Evolutionary conservation across 2,329 filamentous ascomycete genomes (phyloP), one percentile per base, ranked within the genome.

Genomic region (Hypoxylon sp.): DNA sequence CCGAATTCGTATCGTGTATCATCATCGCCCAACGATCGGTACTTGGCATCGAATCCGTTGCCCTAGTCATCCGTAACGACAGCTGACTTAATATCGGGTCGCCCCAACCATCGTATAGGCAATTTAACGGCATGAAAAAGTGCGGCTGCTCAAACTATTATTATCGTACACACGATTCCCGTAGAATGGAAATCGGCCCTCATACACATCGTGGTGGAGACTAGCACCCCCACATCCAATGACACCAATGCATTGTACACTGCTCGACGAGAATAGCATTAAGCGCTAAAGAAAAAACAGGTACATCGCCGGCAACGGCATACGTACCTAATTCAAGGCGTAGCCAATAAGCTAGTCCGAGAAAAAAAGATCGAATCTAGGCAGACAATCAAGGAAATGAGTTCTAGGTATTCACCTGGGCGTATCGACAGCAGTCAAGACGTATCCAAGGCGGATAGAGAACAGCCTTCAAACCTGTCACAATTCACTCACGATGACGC

Each of bases 141-240:
- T 66, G 62, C 58, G 58, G 58, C 57, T 69, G 42, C 24, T 59
- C 42, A 19, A 59, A 39, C 42, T 59, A 48, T 54, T 54, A 52
- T 55, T 68, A 58, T 68, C 47, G 17, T 59, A 59, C 58, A 55
- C 33, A n/a, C 22, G 24, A 31, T 11, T 35, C 39, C 22, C n/a
- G 35, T 44, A 54, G 33, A 57, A 3, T 10, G 13, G 11, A 29
- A 17, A 22, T 31, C 17, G 24, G 3, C 1, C 24, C n/a, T 3
- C 26, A 47, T 24, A 22, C n/a, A 19, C n/a, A 19, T 14, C 29
- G 6, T 35, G 14, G 47, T 17, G 14, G 26, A 47, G 17, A n/a
- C 48, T 17, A 6, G 4, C 48, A n/a, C 47, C 51, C 57, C 13
- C 11, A 11, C 37, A 51, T 47, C 35, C 31, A n/a, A 31, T 57